Evolutionary conservation across 129 eudicot species (phyloP).

Genomic region (Flaveria brownii): DNA sequence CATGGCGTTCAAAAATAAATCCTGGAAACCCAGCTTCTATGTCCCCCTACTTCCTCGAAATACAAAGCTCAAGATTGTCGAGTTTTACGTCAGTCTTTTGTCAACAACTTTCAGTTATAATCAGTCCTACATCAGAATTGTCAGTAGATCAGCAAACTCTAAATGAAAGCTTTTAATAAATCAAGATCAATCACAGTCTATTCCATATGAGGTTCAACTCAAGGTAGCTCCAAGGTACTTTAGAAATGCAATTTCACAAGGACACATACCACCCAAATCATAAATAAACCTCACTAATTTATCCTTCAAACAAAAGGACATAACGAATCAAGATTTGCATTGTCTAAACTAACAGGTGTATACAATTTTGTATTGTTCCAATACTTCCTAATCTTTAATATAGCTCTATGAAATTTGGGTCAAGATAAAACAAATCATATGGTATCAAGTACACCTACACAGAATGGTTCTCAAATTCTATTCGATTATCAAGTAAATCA

Average conservation of each 20-base stretch:
- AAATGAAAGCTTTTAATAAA: background rate
- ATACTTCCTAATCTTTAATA: background rate
- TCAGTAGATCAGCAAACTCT: slow-evolving; percentile 16
- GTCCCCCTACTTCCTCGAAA: slow-evolving; percentile 84
- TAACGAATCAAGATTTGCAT: background rate
- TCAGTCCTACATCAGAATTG: slow-evolving; percentile 26
- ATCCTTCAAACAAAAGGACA: background rate
- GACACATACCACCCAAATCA: background rate
- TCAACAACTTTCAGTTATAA: slow-evolving; percentile 7
- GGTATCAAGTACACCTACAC: background rate
- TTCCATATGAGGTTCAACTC: background rate
- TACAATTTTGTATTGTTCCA: background rate
- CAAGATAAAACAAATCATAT: background rate
- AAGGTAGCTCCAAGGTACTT: background rate
- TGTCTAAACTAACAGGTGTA: background rate
- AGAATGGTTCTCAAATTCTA: background rate
- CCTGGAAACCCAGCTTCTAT: slow-evolving; percentile 86
- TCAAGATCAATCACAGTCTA: background rate
- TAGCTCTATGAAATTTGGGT: too few relatives aligned
- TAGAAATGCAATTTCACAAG: background rate
- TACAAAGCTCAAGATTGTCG: slow-evolving; percentile 74
- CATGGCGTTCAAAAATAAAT: slow-evolving; percentile 74
- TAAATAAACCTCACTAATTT: background rate
- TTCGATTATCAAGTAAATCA: background rate
- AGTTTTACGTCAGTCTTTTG: background rate